These are phyloP conservation scores for Sphaerobolus stellatus DNA, from an alignment of 1,284 basidiomycete species.

Conservation along the genomic window DNA sequence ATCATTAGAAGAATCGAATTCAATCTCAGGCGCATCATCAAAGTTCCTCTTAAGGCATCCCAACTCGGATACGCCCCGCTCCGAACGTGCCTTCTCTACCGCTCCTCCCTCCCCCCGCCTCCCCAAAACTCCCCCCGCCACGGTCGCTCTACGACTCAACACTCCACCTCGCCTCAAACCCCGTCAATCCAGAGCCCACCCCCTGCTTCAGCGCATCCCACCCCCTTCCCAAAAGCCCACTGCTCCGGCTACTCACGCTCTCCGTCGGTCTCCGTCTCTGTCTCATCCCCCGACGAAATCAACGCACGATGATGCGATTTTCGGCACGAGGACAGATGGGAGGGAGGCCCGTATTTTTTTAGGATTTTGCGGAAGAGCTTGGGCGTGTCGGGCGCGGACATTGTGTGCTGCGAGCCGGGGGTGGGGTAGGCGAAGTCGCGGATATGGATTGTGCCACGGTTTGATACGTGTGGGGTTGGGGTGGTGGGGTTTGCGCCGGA, in stretches of 20 bases:
- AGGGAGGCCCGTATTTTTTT: slow-evolving; percentile 9
- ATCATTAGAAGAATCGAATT: no score
- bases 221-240: slow-evolving; percentile 17
- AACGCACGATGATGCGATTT: no score
- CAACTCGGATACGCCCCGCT: slow-evolving; percentile 8
- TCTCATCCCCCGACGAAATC: slow-evolving; percentile 36
- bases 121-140: slow-evolving; percentile 1
- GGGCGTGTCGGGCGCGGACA: slow-evolving; percentile 51
- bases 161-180: slow-evolving; percentile 15
- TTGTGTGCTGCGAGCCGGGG: slow-evolving; percentile 53
- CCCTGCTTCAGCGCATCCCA: slow-evolving; percentile 44
- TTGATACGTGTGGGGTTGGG: not conserved
- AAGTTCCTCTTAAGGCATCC: not conserved
- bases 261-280: slow-evolving; percentile 30
- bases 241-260: not conserved
- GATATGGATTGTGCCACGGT: slow-evolving; percentile 44
- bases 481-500: slow-evolving; percentile 7
- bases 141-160: slow-evolving; percentile 14
- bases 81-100: not conserved
- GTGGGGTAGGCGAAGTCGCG: slow-evolving; percentile 61
- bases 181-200: slow-evolving; percentile 22
- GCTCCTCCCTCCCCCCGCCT: slow-evolving; percentile 15
- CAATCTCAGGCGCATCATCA: no score
- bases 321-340: slow-evolving; percentile 45
- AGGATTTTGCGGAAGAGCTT: slow-evolving; percentile 9